Percentiles rank a stretch among this genome's conserved stretches.
Conservation (phyloP, 2,329 filamentous ascomycete genomes). For the Ophiostoma fasciatum region DNA sequence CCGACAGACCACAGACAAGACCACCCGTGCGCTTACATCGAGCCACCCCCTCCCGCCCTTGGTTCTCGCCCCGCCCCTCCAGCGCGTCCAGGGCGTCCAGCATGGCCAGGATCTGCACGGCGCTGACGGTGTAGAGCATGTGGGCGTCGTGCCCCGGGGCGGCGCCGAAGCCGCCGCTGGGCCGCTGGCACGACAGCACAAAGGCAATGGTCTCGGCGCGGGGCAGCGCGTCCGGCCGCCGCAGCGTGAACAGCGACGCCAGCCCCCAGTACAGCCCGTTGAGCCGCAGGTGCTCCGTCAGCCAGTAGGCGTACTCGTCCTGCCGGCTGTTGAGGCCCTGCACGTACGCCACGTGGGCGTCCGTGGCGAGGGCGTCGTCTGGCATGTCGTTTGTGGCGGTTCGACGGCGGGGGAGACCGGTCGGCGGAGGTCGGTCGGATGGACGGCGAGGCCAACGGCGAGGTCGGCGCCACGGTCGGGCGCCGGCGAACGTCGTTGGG, state of each 20-base stretch:
- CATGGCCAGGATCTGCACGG: slow-evolving; percentile 81
- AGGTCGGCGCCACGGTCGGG: too few species aligned
- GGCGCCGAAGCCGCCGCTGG: slow-evolving; percentile 81
- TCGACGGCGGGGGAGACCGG: too few species aligned
- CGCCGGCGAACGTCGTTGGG: too few species aligned
- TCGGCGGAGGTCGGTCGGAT: too few species aligned
- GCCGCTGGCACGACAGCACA: slow-evolving; percentile 86
- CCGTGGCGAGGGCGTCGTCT: slow-evolving; percentile 28
- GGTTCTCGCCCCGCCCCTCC: slow-evolving; percentile 52
- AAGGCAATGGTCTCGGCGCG: slow-evolving; percentile 74
- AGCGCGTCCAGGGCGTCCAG: slow-evolving; percentile 75
- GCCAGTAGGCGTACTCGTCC: slow-evolving; percentile 94
- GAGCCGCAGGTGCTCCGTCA: slow-evolving; percentile 89
- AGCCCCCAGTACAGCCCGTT: slow-evolving; percentile 97
- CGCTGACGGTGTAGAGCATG: slow-evolving; percentile 91
- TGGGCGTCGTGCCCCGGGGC: slow-evolving; percentile 91
- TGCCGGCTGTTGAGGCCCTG: slow-evolving; percentile 81
- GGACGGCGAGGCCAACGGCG: too few species aligned
- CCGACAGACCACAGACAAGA: too few species aligned
- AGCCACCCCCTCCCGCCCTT: slow-evolving; percentile 57
- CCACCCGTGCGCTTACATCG: slow-evolving; percentile 49
- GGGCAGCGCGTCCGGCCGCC: slow-evolving; percentile 66
- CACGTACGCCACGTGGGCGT: slow-evolving; percentile 76
- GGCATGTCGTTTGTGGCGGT: too few species aligned
- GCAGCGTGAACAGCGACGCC: slow-evolving; percentile 72